These are phyloP conservation scores for Athelia sp. DNA, from an alignment of 1,284 basidiomycete species.

Conservation along the genomic window DNA sequence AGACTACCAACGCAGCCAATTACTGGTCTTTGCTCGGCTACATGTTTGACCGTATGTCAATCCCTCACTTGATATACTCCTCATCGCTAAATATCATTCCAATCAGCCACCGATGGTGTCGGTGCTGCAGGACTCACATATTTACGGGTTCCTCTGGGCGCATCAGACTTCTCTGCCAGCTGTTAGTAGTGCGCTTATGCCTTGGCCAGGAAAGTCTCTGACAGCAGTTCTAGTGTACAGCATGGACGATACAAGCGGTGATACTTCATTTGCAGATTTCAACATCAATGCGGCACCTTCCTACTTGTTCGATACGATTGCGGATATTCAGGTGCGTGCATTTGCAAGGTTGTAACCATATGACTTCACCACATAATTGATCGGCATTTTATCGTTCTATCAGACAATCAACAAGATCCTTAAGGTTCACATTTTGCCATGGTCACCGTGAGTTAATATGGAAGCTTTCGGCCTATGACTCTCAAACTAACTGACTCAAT, in stretches of 20 bases:
- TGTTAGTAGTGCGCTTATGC: conserved; percentile 21
- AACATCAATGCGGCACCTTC: conserved; percentile 38
- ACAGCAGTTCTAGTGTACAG: conserved; percentile 36
- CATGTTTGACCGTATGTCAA: conserved; percentile 38
- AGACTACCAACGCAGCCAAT: conserved; percentile 35
- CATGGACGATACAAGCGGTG: conserved; percentile 36
- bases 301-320: conserved; percentile 39
- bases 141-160: conserved; percentile 47
- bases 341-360: too few species aligned
- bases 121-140: conserved; percentile 43
- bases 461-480: not conserved
- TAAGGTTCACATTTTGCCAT: conserved; percentile 41
- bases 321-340: conserved; percentile 30
- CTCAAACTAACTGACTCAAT: not conserved
- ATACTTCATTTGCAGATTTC: conserved; percentile 37
- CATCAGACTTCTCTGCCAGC: conserved; percentile 40
- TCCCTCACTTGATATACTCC: not conserved
- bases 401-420: conserved; percentile 33
- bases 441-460: conserved; percentile 40
- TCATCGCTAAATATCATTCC: not conserved
- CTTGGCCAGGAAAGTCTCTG: not conserved
- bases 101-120: conserved; percentile 37
- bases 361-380: too few species aligned
- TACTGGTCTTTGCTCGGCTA: conserved; percentile 42
- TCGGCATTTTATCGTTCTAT: too few species aligned